Evolutionary conservation across 2,329 filamentous ascomycete genomes (phyloP).

Genomic region (Penicillium sp.): DNA sequence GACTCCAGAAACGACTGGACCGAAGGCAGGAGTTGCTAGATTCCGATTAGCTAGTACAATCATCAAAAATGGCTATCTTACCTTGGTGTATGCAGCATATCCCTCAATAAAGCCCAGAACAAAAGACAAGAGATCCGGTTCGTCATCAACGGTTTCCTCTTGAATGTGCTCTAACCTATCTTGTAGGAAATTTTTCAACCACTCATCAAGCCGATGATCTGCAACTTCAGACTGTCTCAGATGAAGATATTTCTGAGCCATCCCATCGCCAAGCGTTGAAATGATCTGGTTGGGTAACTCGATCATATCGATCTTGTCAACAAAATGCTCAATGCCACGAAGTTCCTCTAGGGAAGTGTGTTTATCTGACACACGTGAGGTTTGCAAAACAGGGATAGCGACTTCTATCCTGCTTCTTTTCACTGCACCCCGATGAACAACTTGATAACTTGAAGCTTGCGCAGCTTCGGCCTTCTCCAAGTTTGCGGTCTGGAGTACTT

Average conservation of each 20-base stretch:
- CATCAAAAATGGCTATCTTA: slow-evolving; percentile 17
- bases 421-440: slow-evolving; percentile 54
- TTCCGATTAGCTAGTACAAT: neutral
- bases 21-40: slow-evolving; percentile 34
- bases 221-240: slow-evolving; percentile 60
- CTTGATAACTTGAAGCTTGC: slow-evolving; percentile 60
- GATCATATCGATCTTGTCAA: slow-evolving; percentile 71
- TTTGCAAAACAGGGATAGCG: slow-evolving; percentile 68
- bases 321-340: slow-evolving; percentile 67
- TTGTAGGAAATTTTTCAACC: slow-evolving; percentile 40
- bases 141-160: slow-evolving; percentile 49
- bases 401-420: slow-evolving; percentile 53
- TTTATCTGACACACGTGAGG: slow-evolving; percentile 66
- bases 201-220: slow-evolving; percentile 40
- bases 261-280: slow-evolving; percentile 70
- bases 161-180: slow-evolving; percentile 36
- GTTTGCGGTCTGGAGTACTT: slow-evolving; percentile 63
- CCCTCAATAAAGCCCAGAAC: slow-evolving; percentile 34
- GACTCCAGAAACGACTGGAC: slow-evolving; percentile 42
- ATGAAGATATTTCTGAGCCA: slow-evolving; percentile 73
- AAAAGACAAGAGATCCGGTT: slow-evolving; percentile 36
- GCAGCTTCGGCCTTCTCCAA: slow-evolving; percentile 43
- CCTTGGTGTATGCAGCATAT: slow-evolving; percentile 42
- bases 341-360: slow-evolving; percentile 69
- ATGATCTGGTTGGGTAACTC: slow-evolving; percentile 80